These are phyloP conservation scores for Dictyostelium brefeldianum DNA, from an alignment of 78 protist genomes.

Conservation along the genomic window DNA sequence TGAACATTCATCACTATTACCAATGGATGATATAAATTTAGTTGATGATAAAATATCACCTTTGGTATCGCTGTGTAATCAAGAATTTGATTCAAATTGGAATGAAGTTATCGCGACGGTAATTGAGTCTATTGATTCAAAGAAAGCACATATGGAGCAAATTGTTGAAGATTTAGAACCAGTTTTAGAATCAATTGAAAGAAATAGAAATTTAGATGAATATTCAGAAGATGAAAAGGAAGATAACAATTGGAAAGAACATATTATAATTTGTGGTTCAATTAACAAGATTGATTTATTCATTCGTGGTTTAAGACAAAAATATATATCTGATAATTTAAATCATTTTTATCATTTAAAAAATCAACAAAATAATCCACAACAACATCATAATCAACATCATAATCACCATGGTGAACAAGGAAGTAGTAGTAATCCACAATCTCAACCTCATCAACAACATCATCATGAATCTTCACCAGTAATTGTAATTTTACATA, in stretches of 20 bases:
- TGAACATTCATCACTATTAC: background rate
- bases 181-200: conserved; percentile 63
- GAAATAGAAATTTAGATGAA: conserved; percentile 59
- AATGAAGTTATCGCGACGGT: conserved; percentile 67
- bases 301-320: conserved; percentile 64
- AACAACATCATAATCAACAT: background rate
- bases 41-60: conserved; percentile 31
- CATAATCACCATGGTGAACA: background rate
- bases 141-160: conserved; percentile 65
- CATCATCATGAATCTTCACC: conserved; percentile 18
- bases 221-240: conserved; percentile 41
- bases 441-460: background rate
- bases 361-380: conserved; percentile 2
- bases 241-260: conserved; percentile 67
- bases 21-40: background rate
- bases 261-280: conserved; percentile 76
- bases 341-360: conserved; percentile 55
- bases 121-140: conserved; percentile 61
- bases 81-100: conserved; percentile 67
- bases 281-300: conserved; percentile 56
- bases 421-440: background rate
- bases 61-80: conserved; percentile 30
- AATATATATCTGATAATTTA: conserved; percentile 53
- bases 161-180: conserved; percentile 77
- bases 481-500: conserved; percentile 65